Conservation (phyloP, 2,329 filamentous ascomycete genomes). For the Exophiala aquamarina region DNA sequence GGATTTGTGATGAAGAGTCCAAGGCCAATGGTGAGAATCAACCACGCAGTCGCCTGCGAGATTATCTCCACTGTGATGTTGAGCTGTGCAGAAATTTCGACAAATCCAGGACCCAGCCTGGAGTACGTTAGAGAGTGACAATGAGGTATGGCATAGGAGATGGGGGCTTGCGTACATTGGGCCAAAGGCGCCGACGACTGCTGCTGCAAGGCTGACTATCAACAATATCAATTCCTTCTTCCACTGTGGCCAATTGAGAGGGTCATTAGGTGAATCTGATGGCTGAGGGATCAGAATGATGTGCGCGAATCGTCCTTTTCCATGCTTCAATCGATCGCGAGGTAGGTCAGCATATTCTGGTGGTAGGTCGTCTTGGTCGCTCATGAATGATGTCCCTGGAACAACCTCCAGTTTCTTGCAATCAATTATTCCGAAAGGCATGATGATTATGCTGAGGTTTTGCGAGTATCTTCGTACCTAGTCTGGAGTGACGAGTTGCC, state of each 20-base stretch:
- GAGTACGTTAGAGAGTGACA: too few relatives aligned
- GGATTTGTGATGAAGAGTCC: conserved; percentile 41
- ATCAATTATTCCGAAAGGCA: conserved; percentile 34
- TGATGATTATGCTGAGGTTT: too few relatives aligned
- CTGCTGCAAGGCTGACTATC: conserved; percentile 48
- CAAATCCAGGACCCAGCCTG: conserved; percentile 53
- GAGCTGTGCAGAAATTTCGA: conserved; percentile 40
- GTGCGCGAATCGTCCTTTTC: conserved; percentile 28
- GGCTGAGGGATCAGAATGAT: conserved; percentile 30
- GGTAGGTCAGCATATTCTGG: conserved; percentile 44
- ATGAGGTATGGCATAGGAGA: too few relatives aligned
- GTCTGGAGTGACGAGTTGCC: too few relatives aligned
- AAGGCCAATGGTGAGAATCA: conserved; percentile 32
- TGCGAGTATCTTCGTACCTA: neutral
- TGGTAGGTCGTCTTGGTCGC: conserved; percentile 42
- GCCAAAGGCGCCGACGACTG: conserved; percentile 52
- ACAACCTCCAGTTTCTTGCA: conserved; percentile 32
- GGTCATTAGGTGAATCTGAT: conserved; percentile 11
- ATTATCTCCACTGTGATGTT: conserved; percentile 24
- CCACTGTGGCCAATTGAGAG: conserved; percentile 36
- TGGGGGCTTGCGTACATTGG: conserved; percentile 54
- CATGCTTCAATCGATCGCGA: conserved; percentile 31
- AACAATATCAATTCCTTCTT: conserved; percentile 48
- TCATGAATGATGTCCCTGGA: conserved; percentile 34
- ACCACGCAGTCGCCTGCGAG: conserved; percentile 19